These are phyloP conservation scores for Coffea eugenioides DNA, from an alignment of 257 asterid species.

Conservation along the genomic window DNA sequence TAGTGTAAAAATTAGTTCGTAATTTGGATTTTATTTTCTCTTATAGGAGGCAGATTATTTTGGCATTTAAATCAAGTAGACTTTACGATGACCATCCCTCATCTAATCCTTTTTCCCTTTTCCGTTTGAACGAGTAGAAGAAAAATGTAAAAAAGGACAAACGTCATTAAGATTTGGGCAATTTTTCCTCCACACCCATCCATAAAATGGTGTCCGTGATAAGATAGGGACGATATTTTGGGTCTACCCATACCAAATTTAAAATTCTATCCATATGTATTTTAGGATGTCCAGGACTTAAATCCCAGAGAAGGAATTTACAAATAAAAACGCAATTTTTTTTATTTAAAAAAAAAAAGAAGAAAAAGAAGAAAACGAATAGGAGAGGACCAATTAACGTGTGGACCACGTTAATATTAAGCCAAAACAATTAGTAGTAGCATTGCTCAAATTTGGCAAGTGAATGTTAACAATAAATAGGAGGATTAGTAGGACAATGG, in stretches of 20 bases:
- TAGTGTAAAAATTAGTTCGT: no score
- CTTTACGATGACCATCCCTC: background rate
- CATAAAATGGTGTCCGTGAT: background rate
- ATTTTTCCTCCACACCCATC: background rate
- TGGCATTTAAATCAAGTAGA: background rate
- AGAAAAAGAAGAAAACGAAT: background rate
- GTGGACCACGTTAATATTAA: background rate
- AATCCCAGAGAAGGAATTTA: background rate
- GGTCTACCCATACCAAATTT: background rate
- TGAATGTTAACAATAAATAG: no score
- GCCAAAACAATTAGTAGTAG: background rate
- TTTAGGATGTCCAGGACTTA: background rate
- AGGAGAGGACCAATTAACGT: background rate
- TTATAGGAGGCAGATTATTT: background rate
- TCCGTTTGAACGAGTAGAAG: background rate
- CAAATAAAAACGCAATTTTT: background rate
- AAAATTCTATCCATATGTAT: background rate
- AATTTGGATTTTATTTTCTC: background rate
- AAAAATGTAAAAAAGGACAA: background rate
- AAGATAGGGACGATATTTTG: background rate
- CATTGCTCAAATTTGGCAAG: background rate
- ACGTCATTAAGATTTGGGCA: background rate
- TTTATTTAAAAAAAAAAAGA: background rate
- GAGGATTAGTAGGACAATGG: background rate
- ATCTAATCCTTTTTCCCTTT: background rate